Base-by-base conservation (phyloP, 148 eudicot genomes). In the Cornus suecica region DNA sequence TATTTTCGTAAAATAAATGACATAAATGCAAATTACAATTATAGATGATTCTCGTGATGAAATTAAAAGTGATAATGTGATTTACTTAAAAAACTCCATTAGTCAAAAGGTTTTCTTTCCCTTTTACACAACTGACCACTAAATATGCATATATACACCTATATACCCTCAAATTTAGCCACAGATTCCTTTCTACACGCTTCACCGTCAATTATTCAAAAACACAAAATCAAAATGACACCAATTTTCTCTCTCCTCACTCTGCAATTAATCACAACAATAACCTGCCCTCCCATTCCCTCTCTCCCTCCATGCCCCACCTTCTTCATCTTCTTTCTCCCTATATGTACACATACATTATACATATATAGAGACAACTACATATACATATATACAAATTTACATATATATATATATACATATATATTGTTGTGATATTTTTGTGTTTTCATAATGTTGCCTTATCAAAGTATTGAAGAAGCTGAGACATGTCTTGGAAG, bases 401-500 rank as follows among this genome's bases (percentile, higher is more conserved):
- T 37, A 5, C 8, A 37, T 37, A 32, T 6, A 37, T 37, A 37
- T 37, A 76, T 63, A 70, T 1, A 15, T 13, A 41, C 3, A 18
- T 58, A 58, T 16, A 58, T 14, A 20, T 58, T 58, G 1, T 16
- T 48, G 20, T 48, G 54, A 16, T 48, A 1, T 48, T 48, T 22
- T 5, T 20, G 16, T 22, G 18, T 2, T 48, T 18, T 0, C 51
- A 74, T 69, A 75, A 92, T 92, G 97, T 77, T 92, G 88, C 94
- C 94, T 0, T 92, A 79, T 82, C 65, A 72, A 22, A 79, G 81
- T 9, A 72, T 86, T 27, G 37, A 63, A 41, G 94, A 87, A 41
- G 97, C 94, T 0, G 87, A 81, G 75, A 8, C 68, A 14, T 78
- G 79, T 64, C 80, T 92, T 3, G 90, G 91, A 51, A 86, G 94